Evolutionary conservation across 2,329 filamentous ascomycete genomes (phyloP), one percentile per base, ranked within the genome.

Genomic region (Botryotinia globosa): DNA sequence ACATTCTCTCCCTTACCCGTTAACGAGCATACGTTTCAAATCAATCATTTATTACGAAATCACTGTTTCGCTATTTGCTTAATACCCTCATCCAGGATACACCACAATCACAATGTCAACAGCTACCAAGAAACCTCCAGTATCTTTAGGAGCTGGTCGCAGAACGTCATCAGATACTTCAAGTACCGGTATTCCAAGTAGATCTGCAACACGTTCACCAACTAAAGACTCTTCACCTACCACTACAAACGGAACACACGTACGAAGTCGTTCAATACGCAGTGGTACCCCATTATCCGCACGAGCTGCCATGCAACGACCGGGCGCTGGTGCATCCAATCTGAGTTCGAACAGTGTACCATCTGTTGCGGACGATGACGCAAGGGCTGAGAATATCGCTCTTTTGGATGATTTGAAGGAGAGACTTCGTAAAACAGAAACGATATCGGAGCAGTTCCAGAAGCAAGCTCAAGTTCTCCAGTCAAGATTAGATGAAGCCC

Each of bases 401-500:
- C 85, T 92, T 72, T 87, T 97, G 73, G 93, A 97, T 76, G 94
- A 98, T 76, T 85, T 98, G 73, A 94, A 94, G 83, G 90, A 94
- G 76, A 90, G 93, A 73, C 85, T 98, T 68, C 88, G 92, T 78
- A 93, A 91, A 82, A 92, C 94, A 34, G 95, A 98, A 83, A 87
- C 85, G 67, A 85, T 88, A 56, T 92, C 92, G 0, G 93, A 96
- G 77, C 90, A 94, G 79, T 91, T 90, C 81, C 90, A 92, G 83
- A 95, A 94, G 82, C 94, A 98, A 83, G 85, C 90, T 71, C 92
- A 96, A 73, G 91, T 97, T 63, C 84, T 98, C 76, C 94, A 97
- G 83, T 88, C 92, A 76, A 90, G 93, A 78, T 87, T 98, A 12
- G 94, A 98, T 80, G 95, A 98, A 77, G 89, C 94, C 63, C 83